These are phyloP conservation scores for Apostasia shenzhenica DNA, from an alignment of 106 monocot species.

Conservation along the genomic window DNA sequence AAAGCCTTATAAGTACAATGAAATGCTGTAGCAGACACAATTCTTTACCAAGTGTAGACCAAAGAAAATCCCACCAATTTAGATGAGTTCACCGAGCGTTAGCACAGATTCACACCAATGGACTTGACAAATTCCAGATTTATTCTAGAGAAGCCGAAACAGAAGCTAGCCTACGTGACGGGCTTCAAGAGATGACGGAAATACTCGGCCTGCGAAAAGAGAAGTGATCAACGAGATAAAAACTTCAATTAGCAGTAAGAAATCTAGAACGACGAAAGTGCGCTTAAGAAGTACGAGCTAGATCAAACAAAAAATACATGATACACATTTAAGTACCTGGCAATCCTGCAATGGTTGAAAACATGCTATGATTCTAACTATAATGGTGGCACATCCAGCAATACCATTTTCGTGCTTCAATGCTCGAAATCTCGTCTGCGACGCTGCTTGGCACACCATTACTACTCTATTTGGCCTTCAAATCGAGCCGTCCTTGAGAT, in stretches of 20 bases:
- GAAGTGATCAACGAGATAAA: background rate
- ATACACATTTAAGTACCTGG: slow-evolving; percentile 38
- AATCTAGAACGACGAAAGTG: too few relatives aligned
- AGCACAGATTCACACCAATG: background rate
- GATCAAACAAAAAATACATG: too few relatives aligned
- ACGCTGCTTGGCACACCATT: slow-evolving; percentile 86
- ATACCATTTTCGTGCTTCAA: slow-evolving; percentile 83
- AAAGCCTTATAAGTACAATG: background rate
- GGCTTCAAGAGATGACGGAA: slow-evolving; percentile 93
- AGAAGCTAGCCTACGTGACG: slow-evolving; percentile 62
- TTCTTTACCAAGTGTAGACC: background rate
- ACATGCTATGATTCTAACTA: slow-evolving; percentile 75
- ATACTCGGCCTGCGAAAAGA: slow-evolving; percentile 66
- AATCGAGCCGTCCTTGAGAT: background rate
- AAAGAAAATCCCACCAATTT: background rate
- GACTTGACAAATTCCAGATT: slow-evolving; percentile 8
- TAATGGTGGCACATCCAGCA: slow-evolving; percentile 56
- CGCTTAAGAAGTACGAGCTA: too few relatives aligned
- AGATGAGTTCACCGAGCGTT: background rate
- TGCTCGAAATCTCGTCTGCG: slow-evolving; percentile 79
- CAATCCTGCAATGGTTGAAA: slow-evolving; percentile 83
- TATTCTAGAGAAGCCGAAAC: slow-evolving; percentile 3
- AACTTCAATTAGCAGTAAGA: too few relatives aligned
- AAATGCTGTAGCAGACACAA: background rate
- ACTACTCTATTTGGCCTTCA: slow-evolving; percentile 35